Evolutionary conservation across 169 alveolate genomes (phyloP).

Genomic region (Plasmodium berghei): DNA sequence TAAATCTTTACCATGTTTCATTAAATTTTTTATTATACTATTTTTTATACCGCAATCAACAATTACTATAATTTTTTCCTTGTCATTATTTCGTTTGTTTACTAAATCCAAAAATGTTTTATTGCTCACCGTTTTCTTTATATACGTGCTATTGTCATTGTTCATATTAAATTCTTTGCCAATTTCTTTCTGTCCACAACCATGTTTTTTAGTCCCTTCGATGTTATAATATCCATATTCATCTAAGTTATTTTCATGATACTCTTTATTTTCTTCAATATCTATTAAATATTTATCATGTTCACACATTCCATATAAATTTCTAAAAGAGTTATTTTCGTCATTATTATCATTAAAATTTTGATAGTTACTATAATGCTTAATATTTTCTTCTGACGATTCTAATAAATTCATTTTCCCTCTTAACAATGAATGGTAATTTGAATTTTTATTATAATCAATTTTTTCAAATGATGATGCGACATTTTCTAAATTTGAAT

Average conservation of each 20-base stretch:
- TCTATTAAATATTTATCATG: conserved; percentile 61
- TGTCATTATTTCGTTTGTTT: conserved; percentile 29
- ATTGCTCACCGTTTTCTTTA: conserved; percentile 24
- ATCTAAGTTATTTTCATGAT: conserved; percentile 40
- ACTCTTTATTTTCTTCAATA: conserved; percentile 26
- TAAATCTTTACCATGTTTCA: conserved; percentile 54
- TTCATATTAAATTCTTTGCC: conserved; percentile 47
- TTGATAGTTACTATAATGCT: conserved; percentile 9
- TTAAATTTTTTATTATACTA: conserved; percentile 85
- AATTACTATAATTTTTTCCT: conserved; percentile 82
- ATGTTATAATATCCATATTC: conserved; percentile 66
- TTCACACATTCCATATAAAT: conserved; percentile 36
- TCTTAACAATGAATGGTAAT: conserved; percentile 38
- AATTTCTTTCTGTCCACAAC: conserved; percentile 54
- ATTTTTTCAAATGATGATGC: conserved; percentile 28
- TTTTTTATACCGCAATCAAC: conserved; percentile 91
- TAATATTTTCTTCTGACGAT: conserved; percentile 61
- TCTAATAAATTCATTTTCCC: conserved; percentile 35
- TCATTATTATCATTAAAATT: conserved; percentile 15
- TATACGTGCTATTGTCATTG: conserved; percentile 32
- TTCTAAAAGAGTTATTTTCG: conserved; percentile 25
- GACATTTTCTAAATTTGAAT: not conserved
- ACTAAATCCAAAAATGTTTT: conserved; percentile 41
- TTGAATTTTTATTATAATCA: conserved; percentile 24
- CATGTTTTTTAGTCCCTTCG: conserved; percentile 21